Conservation (phyloP, 192 early-diverging fungal species). For the Pecoramyces ruminantium region DNA sequence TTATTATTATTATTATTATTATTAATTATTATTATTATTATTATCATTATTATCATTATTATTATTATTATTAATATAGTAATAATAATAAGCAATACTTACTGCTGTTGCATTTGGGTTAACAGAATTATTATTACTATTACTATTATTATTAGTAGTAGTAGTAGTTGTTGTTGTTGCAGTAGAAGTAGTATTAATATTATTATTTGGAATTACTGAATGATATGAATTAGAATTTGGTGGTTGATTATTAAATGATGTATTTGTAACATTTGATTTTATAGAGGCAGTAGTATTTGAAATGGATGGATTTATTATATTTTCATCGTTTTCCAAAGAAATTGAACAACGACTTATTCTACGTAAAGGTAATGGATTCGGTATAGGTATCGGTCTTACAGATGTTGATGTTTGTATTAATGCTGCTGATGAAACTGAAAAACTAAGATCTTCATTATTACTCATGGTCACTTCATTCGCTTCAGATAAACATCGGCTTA, state of each 20-base stretch:
- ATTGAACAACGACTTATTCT: background rate
- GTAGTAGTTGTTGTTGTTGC: background rate
- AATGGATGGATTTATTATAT: background rate
- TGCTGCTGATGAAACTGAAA: background rate
- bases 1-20: too few species aligned
- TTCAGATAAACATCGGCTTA: background rate
- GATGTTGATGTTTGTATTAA: background rate
- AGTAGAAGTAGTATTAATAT: background rate
- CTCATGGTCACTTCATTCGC: background rate
- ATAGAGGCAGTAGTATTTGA: background rate
- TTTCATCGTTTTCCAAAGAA: background rate
- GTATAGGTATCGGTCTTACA: background rate
- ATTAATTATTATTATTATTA: too few species aligned
- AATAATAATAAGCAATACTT: too few species aligned
- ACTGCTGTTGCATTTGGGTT: background rate
- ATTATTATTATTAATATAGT: too few species aligned
- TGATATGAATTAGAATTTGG: too few species aligned
- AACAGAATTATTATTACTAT: background rate
- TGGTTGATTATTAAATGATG: too few species aligned
- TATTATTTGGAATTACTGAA: too few species aligned
- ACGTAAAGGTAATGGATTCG: background rate
- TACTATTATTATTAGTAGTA: too few species aligned
- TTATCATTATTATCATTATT: too few species aligned
- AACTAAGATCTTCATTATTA: background rate
- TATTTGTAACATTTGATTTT: background rate